A percentile compares a stretch with the other conserved stretches of the same genome.
These are phyloP conservation scores for Mycena filopes DNA, from an alignment of 768 basidiomycete species.

Conservation along the genomic window DNA sequence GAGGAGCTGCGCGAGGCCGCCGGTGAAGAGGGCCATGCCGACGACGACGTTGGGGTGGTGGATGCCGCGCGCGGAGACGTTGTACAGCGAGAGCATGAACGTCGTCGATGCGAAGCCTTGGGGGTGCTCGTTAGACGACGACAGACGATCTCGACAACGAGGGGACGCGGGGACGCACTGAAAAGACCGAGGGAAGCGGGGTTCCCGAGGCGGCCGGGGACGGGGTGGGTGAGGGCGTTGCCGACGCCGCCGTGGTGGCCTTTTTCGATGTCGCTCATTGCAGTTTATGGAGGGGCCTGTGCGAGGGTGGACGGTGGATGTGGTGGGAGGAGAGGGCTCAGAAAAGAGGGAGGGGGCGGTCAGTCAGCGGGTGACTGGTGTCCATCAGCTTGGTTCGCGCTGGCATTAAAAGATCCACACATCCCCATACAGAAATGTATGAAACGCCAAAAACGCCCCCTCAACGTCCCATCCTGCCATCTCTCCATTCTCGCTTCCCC, in stretches of 20 bases:
- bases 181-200: slow-evolving; percentile 79
- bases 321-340: background rate
- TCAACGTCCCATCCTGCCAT: too few relatives aligned
- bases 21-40: slow-evolving; percentile 88
- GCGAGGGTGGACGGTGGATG: background rate
- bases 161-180: slow-evolving; percentile 35
- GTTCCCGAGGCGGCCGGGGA: slow-evolving; percentile 58
- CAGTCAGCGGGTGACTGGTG: background rate
- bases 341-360: background rate
- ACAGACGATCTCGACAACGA: too few relatives aligned
- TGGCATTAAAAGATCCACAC: background rate
- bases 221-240: slow-evolving; percentile 6
- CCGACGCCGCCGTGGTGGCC: slow-evolving; percentile 10
- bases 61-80: slow-evolving; percentile 66
- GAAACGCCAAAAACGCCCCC: too few relatives aligned
- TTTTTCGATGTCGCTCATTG: slow-evolving; percentile 31
- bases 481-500: too few relatives aligned
- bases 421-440: background rate
- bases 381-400: background rate
- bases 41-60: slow-evolving; percentile 74
- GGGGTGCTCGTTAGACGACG: too few relatives aligned
- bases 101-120: slow-evolving; percentile 82
- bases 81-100: slow-evolving; percentile 81
- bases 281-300: background rate
- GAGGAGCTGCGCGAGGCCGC: slow-evolving; percentile 86